A percentile compares a stretch with the other conserved stretches of the same genome.
Conservation (phyloP, 108 stramenopile species). For the Skeletonema potamos region DNA sequence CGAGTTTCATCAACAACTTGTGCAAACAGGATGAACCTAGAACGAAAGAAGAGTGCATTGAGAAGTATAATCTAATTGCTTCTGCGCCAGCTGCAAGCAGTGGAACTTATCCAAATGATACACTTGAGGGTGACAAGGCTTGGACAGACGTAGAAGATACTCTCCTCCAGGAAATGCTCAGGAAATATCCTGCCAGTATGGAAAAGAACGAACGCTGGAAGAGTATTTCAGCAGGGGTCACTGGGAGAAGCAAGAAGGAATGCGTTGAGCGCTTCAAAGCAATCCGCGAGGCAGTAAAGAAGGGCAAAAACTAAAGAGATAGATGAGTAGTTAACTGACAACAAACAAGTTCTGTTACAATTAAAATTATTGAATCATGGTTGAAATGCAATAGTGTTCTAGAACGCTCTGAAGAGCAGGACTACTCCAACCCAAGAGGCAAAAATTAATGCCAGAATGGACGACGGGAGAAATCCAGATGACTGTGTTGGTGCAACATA, state of each 20-base stretch:
- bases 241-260: slow-evolving; percentile 94
- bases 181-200: slow-evolving; percentile 86
- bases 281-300: slow-evolving; percentile 83
- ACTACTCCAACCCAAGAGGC: background rate
- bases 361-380: background rate
- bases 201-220: slow-evolving; percentile 98
- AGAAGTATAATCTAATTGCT: slow-evolving; percentile 78
- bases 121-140: background rate
- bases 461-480: background rate
- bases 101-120: no score
- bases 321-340: background rate
- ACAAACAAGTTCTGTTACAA: background rate
- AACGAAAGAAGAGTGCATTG: slow-evolving; percentile 95
- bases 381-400: background rate
- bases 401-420: background rate
- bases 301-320: slow-evolving; percentile 37
- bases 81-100: slow-evolving; percentile 32
- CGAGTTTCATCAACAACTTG: slow-evolving; percentile 87
- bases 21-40: slow-evolving; percentile 73
- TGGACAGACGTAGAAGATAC: slow-evolving; percentile 95
- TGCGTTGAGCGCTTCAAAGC: slow-evolving; percentile 95
- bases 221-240: slow-evolving; percentile 82
- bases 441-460: background rate
- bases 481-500: background rate
- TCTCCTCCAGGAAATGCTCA: slow-evolving; percentile 85